phyloP scores from a whole-genome alignment of 2,329 filamentous ascomycete species.

The Calonectria pauciramosa region DNA sequence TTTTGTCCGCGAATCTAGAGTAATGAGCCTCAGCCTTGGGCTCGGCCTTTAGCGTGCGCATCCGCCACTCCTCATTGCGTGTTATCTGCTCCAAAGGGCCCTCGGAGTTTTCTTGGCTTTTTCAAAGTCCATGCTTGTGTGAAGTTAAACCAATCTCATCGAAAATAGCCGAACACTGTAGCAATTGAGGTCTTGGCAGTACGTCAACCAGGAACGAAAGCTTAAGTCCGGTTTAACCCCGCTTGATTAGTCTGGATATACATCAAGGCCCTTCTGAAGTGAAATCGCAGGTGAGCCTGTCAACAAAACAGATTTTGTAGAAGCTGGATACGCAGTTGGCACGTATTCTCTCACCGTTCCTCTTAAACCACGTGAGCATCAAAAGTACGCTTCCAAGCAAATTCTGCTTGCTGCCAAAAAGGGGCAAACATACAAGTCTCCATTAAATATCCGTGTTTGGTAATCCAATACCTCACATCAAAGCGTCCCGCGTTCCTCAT shows the following conservation, averaged over 20 bases:
- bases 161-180: neutral
- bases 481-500: slow-evolving; percentile 13
- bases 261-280: neutral
- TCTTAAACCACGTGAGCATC: neutral
- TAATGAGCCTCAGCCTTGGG: neutral
- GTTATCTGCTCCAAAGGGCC: neutral
- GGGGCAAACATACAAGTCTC: neutral
- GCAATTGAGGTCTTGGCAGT: neutral
- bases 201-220: neutral
- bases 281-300: neutral
- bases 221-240: neutral
- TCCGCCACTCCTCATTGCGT: neutral
- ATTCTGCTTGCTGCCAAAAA: neutral
- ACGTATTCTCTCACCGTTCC: neutral
- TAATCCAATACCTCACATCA: neutral
- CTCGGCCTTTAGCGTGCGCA: neutral
- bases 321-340: neutral
- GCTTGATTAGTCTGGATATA: slow-evolving; percentile 21
- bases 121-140: neutral
- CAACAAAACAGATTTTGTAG: neutral
- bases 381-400: neutral
- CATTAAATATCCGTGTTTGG: slow-evolving; percentile 7
- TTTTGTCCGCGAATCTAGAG: slow-evolving; percentile 13
- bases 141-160: neutral
- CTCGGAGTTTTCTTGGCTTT: no score